phyloP scores from a whole-genome alignment of 78 protist species.

The Chrysochromulina parva region DNA sequence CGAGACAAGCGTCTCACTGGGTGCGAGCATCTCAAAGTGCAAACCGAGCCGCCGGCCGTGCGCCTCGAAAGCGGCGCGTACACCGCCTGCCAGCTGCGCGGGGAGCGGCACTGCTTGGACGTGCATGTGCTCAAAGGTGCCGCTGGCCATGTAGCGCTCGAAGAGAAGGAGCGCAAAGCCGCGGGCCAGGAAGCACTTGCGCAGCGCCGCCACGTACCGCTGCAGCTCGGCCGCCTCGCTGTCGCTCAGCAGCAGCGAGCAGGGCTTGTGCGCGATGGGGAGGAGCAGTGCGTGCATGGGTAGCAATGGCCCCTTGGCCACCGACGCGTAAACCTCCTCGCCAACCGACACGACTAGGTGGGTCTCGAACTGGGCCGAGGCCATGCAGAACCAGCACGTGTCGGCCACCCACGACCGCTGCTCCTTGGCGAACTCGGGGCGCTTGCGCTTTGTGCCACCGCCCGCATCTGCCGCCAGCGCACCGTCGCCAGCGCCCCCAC shows the following conservation, averaged over 20 bases:
- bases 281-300: background rate
- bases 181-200: background rate
- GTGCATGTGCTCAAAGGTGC: slow-evolving; percentile 8
- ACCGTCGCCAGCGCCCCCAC: too few species aligned
- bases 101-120: background rate
- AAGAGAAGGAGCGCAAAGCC: background rate
- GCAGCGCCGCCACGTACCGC: background rate
- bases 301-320: background rate
- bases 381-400: slow-evolving; percentile 6
- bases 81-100: background rate
- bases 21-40: background rate
- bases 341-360: background rate
- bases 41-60: background rate
- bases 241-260: background rate
- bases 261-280: background rate
- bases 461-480: background rate
- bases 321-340: background rate
- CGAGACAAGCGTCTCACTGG: background rate
- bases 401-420: background rate
- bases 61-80: background rate
- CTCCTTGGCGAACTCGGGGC: background rate
- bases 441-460: background rate
- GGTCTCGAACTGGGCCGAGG: background rate
- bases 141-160: background rate
- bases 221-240: background rate